Conservation (phyloP, 2,329 filamentous ascomycete species). For the Paraconiothyrium sp. region DNA sequence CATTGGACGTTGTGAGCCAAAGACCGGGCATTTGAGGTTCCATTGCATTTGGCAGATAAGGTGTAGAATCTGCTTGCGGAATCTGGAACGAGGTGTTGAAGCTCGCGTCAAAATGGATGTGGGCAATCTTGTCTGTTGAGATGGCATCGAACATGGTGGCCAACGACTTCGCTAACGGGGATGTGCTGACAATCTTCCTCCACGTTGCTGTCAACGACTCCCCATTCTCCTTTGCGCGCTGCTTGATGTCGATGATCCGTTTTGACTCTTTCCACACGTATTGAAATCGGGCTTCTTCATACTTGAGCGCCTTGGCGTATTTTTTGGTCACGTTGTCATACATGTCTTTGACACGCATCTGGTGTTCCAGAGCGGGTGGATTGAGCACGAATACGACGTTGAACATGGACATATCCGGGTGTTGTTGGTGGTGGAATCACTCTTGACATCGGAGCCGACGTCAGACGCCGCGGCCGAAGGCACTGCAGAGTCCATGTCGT, state of each 20-base stretch:
- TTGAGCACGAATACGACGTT: constrained; percentile 93
- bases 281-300: constrained; percentile 86
- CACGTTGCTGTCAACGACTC: constrained; percentile 73
- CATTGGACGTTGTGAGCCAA: constrained; percentile 88
- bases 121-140: constrained; percentile 85
- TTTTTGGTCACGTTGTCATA: constrained; percentile 92
- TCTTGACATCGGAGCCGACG: constrained; percentile 51
- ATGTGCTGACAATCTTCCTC: constrained; percentile 75
- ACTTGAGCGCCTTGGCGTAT: constrained; percentile 90
- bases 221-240: constrained; percentile 77
- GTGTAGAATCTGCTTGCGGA: constrained; percentile 71
- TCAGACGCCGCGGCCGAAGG: constrained; percentile 45
- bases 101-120: constrained; percentile 75
- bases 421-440: constrained; percentile 59
- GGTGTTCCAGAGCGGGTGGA: constrained; percentile 79
- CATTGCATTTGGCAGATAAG: constrained; percentile 74
- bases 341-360: constrained; percentile 76
- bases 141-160: constrained; percentile 84
- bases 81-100: constrained; percentile 71
- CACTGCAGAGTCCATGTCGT: constrained; percentile 44
- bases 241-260: constrained; percentile 80
- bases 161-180: constrained; percentile 83
- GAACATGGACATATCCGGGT: constrained; percentile 91
- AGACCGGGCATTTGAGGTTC: constrained; percentile 77
- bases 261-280: constrained; percentile 95